These are phyloP conservation scores for Chalaropsis ovoidea DNA, from an alignment of 2,329 filamentous ascomycete species.

Conservation along the genomic window DNA sequence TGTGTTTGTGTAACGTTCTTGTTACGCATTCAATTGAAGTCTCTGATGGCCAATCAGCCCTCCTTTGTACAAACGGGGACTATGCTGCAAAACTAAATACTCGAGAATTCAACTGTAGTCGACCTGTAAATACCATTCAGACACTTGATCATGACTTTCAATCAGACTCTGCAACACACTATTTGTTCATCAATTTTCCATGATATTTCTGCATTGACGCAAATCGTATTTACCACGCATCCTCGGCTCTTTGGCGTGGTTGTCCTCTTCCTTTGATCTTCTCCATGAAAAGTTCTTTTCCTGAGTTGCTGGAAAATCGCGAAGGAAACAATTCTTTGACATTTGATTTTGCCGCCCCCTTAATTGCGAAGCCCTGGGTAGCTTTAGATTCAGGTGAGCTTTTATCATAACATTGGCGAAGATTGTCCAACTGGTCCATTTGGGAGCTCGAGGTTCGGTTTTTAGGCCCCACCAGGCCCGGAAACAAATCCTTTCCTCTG, in stretches of 20 bases:
- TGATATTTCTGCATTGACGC: slow-evolving; percentile 39
- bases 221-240: slow-evolving; percentile 41
- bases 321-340: slow-evolving; percentile 25
- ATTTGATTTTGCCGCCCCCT: slow-evolving; percentile 14
- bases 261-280: slow-evolving; percentile 48
- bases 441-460: slow-evolving; percentile 26
- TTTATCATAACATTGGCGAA: background rate
- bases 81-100: too few species aligned
- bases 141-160: too few species aligned
- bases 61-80: too few species aligned
- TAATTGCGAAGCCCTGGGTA: slow-evolving; percentile 21
- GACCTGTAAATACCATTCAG: too few species aligned
- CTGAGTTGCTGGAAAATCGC: slow-evolving; percentile 39
- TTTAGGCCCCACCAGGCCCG: slow-evolving; percentile 30
- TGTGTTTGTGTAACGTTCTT: background rate
- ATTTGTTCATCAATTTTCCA: background rate
- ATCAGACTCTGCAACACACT: background rate
- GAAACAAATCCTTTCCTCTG: slow-evolving; percentile 36
- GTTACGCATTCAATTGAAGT: background rate
- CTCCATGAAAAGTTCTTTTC: slow-evolving; percentile 60
- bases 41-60: background rate
- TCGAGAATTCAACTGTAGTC: too few species aligned
- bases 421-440: slow-evolving; percentile 18
- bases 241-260: slow-evolving; percentile 58
- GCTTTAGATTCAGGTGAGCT: background rate